These are phyloP conservation scores for Fusarium sp. DNA, from an alignment of 2,329 filamentous ascomycete genomes.

Conservation along the genomic window DNA sequence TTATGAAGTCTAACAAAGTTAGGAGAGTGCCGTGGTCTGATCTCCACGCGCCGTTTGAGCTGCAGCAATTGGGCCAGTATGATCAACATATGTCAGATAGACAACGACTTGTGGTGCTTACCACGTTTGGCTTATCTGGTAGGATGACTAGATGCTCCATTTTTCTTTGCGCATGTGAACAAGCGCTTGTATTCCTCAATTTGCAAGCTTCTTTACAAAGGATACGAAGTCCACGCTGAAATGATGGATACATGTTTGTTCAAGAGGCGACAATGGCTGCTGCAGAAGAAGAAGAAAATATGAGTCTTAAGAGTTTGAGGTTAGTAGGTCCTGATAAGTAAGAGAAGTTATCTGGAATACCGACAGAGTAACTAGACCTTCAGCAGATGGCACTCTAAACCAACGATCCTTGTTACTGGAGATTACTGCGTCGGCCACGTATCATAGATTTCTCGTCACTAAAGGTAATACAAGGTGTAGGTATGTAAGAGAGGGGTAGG, in stretches of 20 bases:
- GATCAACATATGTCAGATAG: not conserved
- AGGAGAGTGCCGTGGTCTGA: not conserved
- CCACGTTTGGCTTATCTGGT: not conserved
- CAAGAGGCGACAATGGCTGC: not conserved
- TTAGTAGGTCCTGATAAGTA: too few species aligned
- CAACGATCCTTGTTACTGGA: too few species aligned
- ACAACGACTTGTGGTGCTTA: not conserved
- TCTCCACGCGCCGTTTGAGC: not conserved
- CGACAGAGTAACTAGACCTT: too few species aligned
- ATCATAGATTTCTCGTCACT: not conserved
- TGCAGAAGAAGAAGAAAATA: not conserved
- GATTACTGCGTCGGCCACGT: not conserved
- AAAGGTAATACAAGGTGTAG: not conserved
- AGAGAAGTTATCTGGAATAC: too few species aligned
- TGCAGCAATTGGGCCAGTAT: not conserved
- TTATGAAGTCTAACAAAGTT: not conserved
- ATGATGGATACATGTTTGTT: not conserved
- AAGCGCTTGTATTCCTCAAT: not conserved
- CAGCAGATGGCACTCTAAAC: too few species aligned
- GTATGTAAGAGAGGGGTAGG: not conserved
- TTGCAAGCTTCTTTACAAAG: not conserved
- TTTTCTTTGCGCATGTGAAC: not conserved
- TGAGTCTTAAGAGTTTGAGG: not conserved
- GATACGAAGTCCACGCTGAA: not conserved
- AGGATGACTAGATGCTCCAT: not conserved